Conservation (phyloP, 495 filamentous ascomycete species). For the Aspergillus sclerotioniger region DNA sequence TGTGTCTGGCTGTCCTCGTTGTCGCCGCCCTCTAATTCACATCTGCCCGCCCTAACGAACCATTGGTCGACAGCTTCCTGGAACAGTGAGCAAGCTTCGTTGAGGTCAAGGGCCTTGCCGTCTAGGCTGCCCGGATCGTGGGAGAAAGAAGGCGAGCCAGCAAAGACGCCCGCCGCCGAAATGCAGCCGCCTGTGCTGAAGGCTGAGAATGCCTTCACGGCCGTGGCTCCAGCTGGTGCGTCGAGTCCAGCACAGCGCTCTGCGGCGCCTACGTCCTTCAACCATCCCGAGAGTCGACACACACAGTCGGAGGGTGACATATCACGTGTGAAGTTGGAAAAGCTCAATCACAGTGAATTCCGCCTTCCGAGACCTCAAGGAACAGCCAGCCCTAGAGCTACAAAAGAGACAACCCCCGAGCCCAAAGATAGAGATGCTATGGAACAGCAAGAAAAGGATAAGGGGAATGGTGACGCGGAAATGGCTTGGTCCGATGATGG, state of each 20-base stretch:
- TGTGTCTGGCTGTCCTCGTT: constrained; percentile 44
- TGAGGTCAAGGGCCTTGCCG: constrained; percentile 23
- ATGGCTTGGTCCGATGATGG: constrained; percentile 37
- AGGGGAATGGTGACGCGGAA: constrained; percentile 22
- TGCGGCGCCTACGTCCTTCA: constrained; percentile 20
- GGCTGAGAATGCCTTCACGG: constrained; percentile 38
- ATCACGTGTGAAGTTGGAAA: constrained; percentile 18
- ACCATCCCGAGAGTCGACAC: constrained; percentile 8
- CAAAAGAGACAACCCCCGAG: constrained; percentile 21
- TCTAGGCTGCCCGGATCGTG: constrained; percentile 23
- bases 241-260: constrained; percentile 18
- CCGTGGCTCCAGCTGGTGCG: constrained; percentile 18
- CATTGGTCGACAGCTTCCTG: constrained; percentile 33
- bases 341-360: constrained; percentile 20
- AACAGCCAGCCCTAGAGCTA: constrained; percentile 15
- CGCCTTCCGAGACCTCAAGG: constrained; percentile 19
- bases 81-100: constrained; percentile 31
- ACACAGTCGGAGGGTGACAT: constrained; percentile 13
- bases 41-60: constrained; percentile 36
- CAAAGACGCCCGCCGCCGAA: constrained; percentile 20
- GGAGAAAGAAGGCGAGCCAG: constrained; percentile 23
- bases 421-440: constrained; percentile 19
- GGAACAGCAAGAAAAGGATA: constrained; percentile 18
- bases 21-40: constrained; percentile 35
- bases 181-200: constrained; percentile 34